Percentiles rank a stretch among this genome's conserved stretches.
phyloP scores from a whole-genome alignment of 2,329 filamentous ascomycete species.

The Sporothrix mexicana region DNA sequence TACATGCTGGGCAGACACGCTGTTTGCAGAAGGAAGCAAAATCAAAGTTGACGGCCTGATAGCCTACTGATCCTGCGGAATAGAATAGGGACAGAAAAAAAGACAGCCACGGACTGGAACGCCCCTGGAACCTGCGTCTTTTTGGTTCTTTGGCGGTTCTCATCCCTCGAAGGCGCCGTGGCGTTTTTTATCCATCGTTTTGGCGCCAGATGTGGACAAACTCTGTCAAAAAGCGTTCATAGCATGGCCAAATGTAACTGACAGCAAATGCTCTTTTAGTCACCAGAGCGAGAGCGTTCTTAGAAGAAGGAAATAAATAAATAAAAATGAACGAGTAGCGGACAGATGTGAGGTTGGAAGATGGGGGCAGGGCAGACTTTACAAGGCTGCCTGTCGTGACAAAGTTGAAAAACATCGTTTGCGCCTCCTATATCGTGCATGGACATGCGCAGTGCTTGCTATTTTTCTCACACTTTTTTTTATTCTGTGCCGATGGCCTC shows the following conservation, averaged over 20 bases:
- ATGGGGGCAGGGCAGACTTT: background rate
- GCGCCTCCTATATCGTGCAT: slow-evolving; percentile 14
- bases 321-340: background rate
- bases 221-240: background rate
- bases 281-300: background rate
- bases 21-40: background rate
- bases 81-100: too few species aligned
- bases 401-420: background rate
- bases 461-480: too few species aligned
- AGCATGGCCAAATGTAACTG: too few species aligned
- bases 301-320: background rate
- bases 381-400: background rate
- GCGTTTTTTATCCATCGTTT: slow-evolving; percentile 3
- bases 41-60: background rate
- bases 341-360: background rate
- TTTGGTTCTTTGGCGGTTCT: background rate
- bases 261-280: background rate
- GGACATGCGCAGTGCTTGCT: background rate
- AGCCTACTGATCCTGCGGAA: background rate
- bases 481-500: background rate
- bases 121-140: slow-evolving; percentile 3
- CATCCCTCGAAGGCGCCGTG: background rate
- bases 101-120: background rate
- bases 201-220: slow-evolving; percentile 2
- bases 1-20: too few species aligned